These are phyloP conservation scores for Colletotrichum cordylinicola DNA, from an alignment of 2,329 filamentous ascomycete genomes.

Conservation along the genomic window DNA sequence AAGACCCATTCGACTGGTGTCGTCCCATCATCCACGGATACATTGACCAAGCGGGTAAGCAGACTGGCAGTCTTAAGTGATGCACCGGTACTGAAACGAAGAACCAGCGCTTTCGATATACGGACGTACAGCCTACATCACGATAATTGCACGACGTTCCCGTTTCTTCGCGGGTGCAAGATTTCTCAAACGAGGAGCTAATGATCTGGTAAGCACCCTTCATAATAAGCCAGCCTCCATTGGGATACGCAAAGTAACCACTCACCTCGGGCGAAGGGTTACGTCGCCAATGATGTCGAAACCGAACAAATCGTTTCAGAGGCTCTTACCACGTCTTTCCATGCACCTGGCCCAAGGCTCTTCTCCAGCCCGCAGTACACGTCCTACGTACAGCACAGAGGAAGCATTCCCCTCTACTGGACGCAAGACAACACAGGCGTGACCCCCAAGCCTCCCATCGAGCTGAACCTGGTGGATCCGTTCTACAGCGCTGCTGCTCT, in stretches of 20 bases:
- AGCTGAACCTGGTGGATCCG: slow-evolving; percentile 92
- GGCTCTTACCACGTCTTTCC: slow-evolving; percentile 92
- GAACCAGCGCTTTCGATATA: slow-evolving; percentile 76
- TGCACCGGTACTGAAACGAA: neutral
- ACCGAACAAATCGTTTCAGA: slow-evolving; percentile 98
- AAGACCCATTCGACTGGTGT: slow-evolving; percentile 93
- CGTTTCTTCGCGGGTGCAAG: slow-evolving; percentile 93
- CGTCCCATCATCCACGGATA: slow-evolving; percentile 95
- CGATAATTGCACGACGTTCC: slow-evolving; percentile 90
- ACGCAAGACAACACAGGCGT: slow-evolving; percentile 95
- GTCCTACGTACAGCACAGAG: slow-evolving; percentile 94
- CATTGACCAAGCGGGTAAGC: slow-evolving; percentile 80
- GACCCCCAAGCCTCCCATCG: slow-evolving; percentile 94
- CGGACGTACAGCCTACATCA: slow-evolving; percentile 87
- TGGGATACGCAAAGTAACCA: too few species aligned
- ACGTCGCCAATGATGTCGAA: slow-evolving; percentile 98
- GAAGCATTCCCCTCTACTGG: slow-evolving; percentile 97
- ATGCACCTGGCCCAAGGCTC: slow-evolving; percentile 83
- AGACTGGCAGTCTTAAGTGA: neutral
- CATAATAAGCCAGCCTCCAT: neutral
- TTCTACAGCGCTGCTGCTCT: slow-evolving; percentile 93
- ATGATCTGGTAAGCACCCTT: slow-evolving; percentile 67
- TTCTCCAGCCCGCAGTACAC: slow-evolving; percentile 93
- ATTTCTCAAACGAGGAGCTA: slow-evolving; percentile 92
- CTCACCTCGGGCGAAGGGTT: slow-evolving; percentile 59